Evolutionary conservation across 345 rosid species (phyloP).

Genomic region (Trapa bicornis): DNA sequence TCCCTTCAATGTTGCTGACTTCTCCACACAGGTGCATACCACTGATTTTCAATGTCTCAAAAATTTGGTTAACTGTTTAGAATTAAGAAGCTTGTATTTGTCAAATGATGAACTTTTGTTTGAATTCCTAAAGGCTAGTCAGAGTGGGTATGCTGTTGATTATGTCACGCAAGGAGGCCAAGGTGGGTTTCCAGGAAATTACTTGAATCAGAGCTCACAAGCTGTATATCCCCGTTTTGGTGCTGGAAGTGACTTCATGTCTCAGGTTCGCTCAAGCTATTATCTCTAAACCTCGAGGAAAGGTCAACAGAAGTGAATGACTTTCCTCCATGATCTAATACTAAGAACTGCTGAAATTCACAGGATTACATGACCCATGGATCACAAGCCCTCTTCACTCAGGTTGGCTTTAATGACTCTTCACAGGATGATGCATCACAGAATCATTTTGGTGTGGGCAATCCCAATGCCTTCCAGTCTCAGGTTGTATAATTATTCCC

Average conservation of each 20-base stretch:
- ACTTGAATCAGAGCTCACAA: constrained; percentile 69
- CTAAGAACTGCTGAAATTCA: neutral
- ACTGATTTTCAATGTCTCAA: neutral
- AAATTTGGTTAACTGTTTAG: neutral
- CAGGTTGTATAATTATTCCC: constrained; percentile 39
- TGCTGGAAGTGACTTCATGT: constrained; percentile 83
- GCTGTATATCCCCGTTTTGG: constrained; percentile 83
- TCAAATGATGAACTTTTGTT: neutral
- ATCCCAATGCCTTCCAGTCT: constrained; percentile 66
- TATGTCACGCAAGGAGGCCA: constrained; percentile 87
- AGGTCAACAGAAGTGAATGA: neutral
- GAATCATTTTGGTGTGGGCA: constrained; percentile 65
- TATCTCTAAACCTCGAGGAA: neutral
- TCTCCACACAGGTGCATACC: constrained; percentile 70
- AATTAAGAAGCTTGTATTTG: neutral
- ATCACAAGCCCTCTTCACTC: constrained; percentile 85
- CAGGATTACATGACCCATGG: constrained; percentile 96
- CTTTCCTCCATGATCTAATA: neutral
- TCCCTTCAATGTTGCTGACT: constrained; percentile 79
- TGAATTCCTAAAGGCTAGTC: constrained; percentile 39
- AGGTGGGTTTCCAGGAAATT: constrained; percentile 75
- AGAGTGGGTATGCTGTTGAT: constrained; percentile 80
- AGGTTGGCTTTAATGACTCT: constrained; percentile 64
- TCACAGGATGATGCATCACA: constrained; percentile 80
- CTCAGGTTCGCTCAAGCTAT: constrained; percentile 53